Base-by-base conservation (phyloP, 192 early-diverging fungal species). In the Gorgonomyces haynaldii region DNA sequence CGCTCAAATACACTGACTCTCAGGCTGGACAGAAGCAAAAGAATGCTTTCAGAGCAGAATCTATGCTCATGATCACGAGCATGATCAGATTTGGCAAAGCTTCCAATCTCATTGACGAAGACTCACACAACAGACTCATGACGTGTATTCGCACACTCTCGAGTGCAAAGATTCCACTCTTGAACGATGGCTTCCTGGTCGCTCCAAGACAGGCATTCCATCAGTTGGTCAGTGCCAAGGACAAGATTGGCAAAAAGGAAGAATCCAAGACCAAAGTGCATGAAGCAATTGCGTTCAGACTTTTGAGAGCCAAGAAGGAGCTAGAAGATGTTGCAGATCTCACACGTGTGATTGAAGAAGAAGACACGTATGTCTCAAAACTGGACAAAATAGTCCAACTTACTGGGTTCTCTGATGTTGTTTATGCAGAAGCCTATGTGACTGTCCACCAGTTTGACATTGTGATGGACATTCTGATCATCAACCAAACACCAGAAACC, bases 371-470 rank as follows among this genome's bases (percentile, higher is more conserved):
- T 36, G 84, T 86, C 30, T 92, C 89, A 20, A 93, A 96, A 72
- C 72, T 98, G 52, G 88, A 82, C 54, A 81, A 85, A 39, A 89
- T 98, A 13, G 83, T 96, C 17, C 95, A 96, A 66, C 70, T 98
- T 36, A 97, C 95, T 5, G 95, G 70, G 12, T 98, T 89, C 67
- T 93, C 90, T 2, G 95, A 98, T 59, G 87, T 90, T 1, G 90
- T 98, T n/a, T 98, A 98, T 56, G 93, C 93, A 1, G 95, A 98
- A 65, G 95, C 90, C 0, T 95, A 96, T 59, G 88, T 96, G 29
- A 92, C 76, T 42, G 89, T 98, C 26, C 91, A 91, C 52, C 92
- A 98, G 67, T 96, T 88, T 55, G 91, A 98, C 60, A 94, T 98
- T 60, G 60, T 96, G 47, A 72, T 95, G 29, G 84, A 98, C 62